Evolutionary conservation across 2,329 filamentous ascomycete species (phyloP).

Genomic region (Fusarium ambrosium): DNA sequence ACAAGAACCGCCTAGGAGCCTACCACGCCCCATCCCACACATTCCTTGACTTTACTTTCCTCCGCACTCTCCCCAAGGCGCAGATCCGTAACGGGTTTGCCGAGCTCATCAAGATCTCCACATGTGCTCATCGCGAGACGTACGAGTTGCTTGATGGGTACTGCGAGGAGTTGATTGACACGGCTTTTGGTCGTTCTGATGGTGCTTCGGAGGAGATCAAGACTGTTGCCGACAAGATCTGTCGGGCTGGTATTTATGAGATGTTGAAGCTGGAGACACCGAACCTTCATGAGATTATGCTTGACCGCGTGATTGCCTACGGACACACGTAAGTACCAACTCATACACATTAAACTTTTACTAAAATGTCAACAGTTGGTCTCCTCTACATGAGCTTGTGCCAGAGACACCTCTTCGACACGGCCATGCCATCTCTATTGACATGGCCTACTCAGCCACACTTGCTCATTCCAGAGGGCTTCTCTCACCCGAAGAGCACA

Average conservation of each 20-base stretch:
- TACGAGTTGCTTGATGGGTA: constrained; percentile 77
- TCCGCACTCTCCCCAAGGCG: constrained; percentile 74
- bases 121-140: constrained; percentile 74
- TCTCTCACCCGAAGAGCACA: constrained; percentile 71
- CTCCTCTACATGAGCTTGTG: constrained; percentile 77
- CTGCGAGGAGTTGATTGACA: constrained; percentile 76
- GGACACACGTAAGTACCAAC: constrained; percentile 72
- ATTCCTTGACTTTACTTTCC: constrained; percentile 80
- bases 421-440: constrained; percentile 80
- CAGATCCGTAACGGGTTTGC: constrained; percentile 82
- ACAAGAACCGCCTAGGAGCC: constrained; percentile 81
- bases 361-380: constrained; percentile 65
- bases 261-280: constrained; percentile 82
- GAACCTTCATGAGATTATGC: constrained; percentile 79
- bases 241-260: constrained; percentile 76
- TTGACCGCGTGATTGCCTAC: constrained; percentile 80
- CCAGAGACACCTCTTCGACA: constrained; percentile 78
- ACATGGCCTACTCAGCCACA: constrained; percentile 82
- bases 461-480: constrained; percentile 74
- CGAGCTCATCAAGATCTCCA: constrained; percentile 82
- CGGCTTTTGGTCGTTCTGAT: constrained; percentile 74
- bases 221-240: constrained; percentile 75
- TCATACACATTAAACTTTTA: background rate
- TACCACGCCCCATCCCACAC: constrained; percentile 81
- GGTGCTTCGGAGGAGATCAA: constrained; percentile 68